A percentile compares a stretch with the other conserved stretches of the same genome.
Evolutionary conservation across 2,329 filamentous ascomycete species (phyloP).

Genomic region (Niveomyces coronatus): DNA sequence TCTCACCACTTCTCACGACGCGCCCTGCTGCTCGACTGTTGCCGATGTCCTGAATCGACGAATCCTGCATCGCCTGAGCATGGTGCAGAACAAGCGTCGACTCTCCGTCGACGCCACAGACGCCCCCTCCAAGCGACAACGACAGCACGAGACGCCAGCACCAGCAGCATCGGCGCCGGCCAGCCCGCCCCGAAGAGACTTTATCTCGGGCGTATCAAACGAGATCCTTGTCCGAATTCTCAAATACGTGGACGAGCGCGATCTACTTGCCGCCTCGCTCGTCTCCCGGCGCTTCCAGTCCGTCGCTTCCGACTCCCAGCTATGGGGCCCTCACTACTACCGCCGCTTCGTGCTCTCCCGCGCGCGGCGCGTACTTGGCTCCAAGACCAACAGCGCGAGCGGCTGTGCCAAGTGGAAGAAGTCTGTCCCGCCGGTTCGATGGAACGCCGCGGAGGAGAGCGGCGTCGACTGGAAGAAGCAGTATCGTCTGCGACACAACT

Average conservation of each 20-base stretch:
- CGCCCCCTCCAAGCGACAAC: not conserved
- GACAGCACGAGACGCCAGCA: not conserved
- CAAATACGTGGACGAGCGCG: slow-evolving; percentile 59
- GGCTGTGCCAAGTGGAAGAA: slow-evolving; percentile 33
- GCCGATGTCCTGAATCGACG: no score
- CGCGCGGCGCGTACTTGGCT: slow-evolving; percentile 63
- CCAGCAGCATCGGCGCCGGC: slow-evolving; percentile 3
- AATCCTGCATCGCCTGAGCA: no score
- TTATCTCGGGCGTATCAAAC: slow-evolving; percentile 67
- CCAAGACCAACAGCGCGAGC: slow-evolving; percentile 39
- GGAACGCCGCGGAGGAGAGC: slow-evolving; percentile 9
- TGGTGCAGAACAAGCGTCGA: slow-evolving; percentile 4
- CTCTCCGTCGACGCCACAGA: not conserved
- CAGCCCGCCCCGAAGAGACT: slow-evolving; percentile 36
- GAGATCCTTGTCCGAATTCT: slow-evolving; percentile 81
- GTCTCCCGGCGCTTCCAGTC: slow-evolving; percentile 67
- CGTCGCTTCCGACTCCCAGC: slow-evolving; percentile 69
- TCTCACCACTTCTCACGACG: no score
- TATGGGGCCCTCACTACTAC: slow-evolving; percentile 90
- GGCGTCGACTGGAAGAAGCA: slow-evolving; percentile 76
- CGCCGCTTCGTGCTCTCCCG: slow-evolving; percentile 75
- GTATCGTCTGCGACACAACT: slow-evolving; percentile 84
- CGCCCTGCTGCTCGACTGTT: no score
- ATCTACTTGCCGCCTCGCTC: slow-evolving; percentile 51
- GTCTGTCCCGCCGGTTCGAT: slow-evolving; percentile 17